Percentiles rank a stretch among this genome's conserved stretches.
Evolutionary conservation across 169 alveolate species (phyloP).

Genomic region (Babesia ovata): DNA sequence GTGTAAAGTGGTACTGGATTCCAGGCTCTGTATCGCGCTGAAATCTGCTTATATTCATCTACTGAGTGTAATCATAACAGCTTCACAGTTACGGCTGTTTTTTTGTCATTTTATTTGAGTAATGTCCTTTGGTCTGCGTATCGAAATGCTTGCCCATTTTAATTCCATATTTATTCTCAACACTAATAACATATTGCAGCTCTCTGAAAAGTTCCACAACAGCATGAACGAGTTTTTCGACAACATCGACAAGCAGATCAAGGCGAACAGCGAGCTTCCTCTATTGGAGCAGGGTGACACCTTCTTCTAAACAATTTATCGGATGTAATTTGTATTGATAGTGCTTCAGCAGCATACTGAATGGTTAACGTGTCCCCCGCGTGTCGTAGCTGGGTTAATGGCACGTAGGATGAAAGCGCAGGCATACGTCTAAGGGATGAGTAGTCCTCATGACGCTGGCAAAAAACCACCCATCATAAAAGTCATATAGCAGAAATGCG

Average conservation of each 20-base stretch:
- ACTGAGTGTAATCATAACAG: background rate
- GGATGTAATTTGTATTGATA: background rate
- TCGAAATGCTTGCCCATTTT: background rate
- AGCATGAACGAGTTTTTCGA: constrained; percentile 52
- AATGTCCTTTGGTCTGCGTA: background rate
- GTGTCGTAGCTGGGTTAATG: too few species aligned
- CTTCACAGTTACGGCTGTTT: background rate
- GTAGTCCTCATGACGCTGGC: too few species aligned
- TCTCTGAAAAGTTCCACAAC: constrained; percentile 17
- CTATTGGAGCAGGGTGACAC: constrained; percentile 56
- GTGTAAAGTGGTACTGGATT: too few species aligned
- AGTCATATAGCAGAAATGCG: too few species aligned
- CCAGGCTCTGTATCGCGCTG: background rate
- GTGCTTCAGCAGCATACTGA: background rate
- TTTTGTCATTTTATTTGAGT: background rate
- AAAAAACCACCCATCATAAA: too few species aligned
- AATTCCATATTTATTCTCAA: too few species aligned
- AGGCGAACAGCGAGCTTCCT: constrained; percentile 32
- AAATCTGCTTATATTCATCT: background rate
- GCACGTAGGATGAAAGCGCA: too few species aligned
- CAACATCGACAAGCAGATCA: constrained; percentile 44
- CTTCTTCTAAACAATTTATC: constrained; percentile 13
- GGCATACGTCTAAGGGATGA: too few species aligned
- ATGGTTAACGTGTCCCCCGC: too few species aligned
- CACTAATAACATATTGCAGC: background rate